These are phyloP conservation scores for Penicillium bialowiezense DNA, from an alignment of 495 filamentous ascomycete species.

Conservation along the genomic window DNA sequence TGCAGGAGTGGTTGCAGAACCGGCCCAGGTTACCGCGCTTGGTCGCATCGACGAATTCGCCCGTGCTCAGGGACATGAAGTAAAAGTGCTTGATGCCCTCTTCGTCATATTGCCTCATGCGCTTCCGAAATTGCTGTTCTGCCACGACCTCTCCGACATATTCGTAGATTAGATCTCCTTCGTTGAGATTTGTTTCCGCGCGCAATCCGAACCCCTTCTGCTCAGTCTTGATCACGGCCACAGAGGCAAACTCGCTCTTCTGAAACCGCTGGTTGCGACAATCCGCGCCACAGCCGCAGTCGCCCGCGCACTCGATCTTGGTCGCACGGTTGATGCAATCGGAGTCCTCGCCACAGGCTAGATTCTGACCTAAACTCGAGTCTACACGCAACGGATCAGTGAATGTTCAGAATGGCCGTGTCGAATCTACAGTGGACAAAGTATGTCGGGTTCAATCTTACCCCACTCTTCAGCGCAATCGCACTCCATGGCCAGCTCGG, in stretches of 20 bases:
- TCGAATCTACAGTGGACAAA: not conserved
- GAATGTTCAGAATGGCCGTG: slow-evolving; percentile 1
- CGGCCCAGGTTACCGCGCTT: slow-evolving; percentile 94
- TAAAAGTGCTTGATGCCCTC: slow-evolving; percentile 99
- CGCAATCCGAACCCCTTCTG: slow-evolving; percentile 96
- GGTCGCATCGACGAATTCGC: slow-evolving; percentile 96
- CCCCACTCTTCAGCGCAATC: slow-evolving; percentile 95
- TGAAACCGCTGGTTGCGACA: slow-evolving; percentile 98
- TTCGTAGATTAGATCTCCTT: slow-evolving; percentile 92
- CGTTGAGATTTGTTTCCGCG: slow-evolving; percentile 68
- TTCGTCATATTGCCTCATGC: slow-evolving; percentile 87
- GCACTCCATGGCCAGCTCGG: slow-evolving; percentile 91
- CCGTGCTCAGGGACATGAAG: slow-evolving; percentile 98
- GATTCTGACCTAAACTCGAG: slow-evolving; percentile 57
- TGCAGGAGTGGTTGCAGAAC: slow-evolving; percentile 99
- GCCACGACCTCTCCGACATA: slow-evolving; percentile 99
- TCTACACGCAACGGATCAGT: slow-evolving; percentile 46
- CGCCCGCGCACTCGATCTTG: slow-evolving; percentile 90
- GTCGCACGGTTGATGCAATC: slow-evolving; percentile 99
- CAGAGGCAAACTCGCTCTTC: slow-evolving; percentile 81
- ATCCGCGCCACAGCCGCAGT: slow-evolving; percentile 78
- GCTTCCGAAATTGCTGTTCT: slow-evolving; percentile 78
- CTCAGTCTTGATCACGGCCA: slow-evolving; percentile 93
- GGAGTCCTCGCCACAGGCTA: slow-evolving; percentile 92
- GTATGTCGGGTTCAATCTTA: slow-evolving; percentile 54